These are phyloP conservation scores for Bassia scoparia DNA, from an alignment of 148 eudicot species.

Conservation along the genomic window DNA sequence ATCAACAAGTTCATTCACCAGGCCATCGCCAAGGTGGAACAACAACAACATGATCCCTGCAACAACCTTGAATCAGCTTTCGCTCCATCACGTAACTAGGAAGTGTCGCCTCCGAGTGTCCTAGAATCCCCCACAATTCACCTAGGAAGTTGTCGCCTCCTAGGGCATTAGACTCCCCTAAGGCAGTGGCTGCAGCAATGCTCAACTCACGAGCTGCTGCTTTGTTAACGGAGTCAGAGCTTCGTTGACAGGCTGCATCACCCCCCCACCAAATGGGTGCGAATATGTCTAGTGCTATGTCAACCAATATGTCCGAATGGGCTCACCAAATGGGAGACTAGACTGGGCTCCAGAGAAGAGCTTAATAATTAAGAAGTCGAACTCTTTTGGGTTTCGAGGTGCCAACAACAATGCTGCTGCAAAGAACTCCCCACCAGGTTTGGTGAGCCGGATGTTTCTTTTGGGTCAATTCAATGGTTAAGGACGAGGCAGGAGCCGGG, in stretches of 20 bases:
- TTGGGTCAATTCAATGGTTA: conserved; percentile 88
- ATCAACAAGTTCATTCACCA: conserved; percentile 26
- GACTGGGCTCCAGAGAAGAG: conserved; percentile 81
- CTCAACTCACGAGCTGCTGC: conserved; percentile 71
- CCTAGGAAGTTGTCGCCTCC: conserved; percentile 34
- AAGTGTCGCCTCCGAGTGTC: conserved; percentile 41
- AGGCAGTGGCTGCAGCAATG: conserved; percentile 57
- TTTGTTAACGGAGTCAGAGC: conserved; percentile 77
- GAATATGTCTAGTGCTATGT: conserved; percentile 33
- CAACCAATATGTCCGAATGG: conserved; percentile 43
- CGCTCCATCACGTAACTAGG: conserved; percentile 14
- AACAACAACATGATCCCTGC: conserved; percentile 23
- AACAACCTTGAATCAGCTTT: conserved; percentile 24
- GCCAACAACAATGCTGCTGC: background rate
- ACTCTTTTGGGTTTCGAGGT: conserved; percentile 59
- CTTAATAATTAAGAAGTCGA: conserved; percentile 63
- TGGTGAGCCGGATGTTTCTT: conserved; percentile 79
- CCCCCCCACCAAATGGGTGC: conserved; percentile 6
- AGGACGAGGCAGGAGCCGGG: conserved; percentile 51
- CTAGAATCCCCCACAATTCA: conserved; percentile 38
- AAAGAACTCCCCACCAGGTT: conserved; percentile 24
- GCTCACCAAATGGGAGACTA: conserved; percentile 60
- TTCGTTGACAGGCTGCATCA: conserved; percentile 48
- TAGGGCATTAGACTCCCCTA: conserved; percentile 47
- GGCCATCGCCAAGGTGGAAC: conserved; percentile 32